Evolutionary conservation across 2,329 filamentous ascomycete genomes (phyloP), one percentile per base, ranked within the genome.

Genomic region (Fusarium musae): DNA sequence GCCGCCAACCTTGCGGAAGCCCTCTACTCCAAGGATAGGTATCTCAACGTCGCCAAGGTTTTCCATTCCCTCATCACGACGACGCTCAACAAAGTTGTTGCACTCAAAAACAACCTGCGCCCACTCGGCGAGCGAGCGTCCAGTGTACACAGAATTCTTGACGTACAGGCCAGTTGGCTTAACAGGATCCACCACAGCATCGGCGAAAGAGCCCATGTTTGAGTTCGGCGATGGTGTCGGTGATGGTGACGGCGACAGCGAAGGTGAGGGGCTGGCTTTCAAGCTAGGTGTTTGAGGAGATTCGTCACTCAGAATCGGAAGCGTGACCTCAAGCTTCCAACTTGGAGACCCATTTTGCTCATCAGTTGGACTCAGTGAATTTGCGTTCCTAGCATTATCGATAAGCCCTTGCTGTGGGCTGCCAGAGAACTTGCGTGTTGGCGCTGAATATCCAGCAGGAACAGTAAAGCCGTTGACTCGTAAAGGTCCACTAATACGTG

Each of bases 51-150:
- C 89, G 73, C 84, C 86, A 67, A 94, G 87, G 1, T 85, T 84
- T 5, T 89, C 86, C 15, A 95, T 89, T 49, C 93, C 93, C 79
- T 96, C 93, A 52, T 90, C 90, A 58, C 91, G 90, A 61, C 93
- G 88, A 50, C 93, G 87, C 66, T 96, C 93, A 37, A 94, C 90
- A 81, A 96, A 96, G 78, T 90, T 93, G 82, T 95, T 94, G 83
- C 91, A 94, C 80, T 96, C 93, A 63, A 89, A 88, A 21, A 95
- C 90, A 26, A 96, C 88, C 23, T 93, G 84, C 26, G 87, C 86
- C 93, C 93, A 96, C 80, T 96, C 93, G 0, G 93, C 93, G 49
- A 96, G 85, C 1, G 93, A 91, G 26, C 93, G 87, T 4, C 93
- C 93, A 6, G 89, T 85, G 79, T 96, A 93, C 54, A 89, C 88